Conservation (phyloP, 2,329 filamentous ascomycete species). For the Cordyceps tenuipes region DNA sequence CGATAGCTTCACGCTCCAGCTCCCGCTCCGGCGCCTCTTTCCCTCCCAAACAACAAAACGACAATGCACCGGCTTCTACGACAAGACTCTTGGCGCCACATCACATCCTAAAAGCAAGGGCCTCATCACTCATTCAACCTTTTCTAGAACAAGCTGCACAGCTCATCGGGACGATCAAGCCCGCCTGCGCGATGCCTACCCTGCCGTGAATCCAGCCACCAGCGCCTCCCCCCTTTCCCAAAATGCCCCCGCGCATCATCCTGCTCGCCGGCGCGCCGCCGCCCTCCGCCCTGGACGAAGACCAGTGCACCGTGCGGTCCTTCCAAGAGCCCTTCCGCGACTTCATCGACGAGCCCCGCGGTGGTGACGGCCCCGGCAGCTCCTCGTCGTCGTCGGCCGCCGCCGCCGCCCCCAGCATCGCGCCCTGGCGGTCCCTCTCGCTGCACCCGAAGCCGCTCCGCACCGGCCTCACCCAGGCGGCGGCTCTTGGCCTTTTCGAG, state of each 20-base stretch:
- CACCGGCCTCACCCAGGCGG: constrained; percentile 46
- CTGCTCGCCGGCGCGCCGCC: constrained; percentile 50
- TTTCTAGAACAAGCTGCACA: too few species aligned
- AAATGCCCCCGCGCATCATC: constrained; percentile 20
- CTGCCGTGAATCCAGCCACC: not conserved
- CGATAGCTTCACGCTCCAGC: too few species aligned
- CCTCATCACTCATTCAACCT: too few species aligned
- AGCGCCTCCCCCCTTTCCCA: not conserved
- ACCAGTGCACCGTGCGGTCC: constrained; percentile 29
- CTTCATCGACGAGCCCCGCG: not conserved
- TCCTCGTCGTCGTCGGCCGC: constrained; percentile 24
- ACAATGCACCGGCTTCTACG: too few species aligned
- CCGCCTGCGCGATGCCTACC: too few species aligned
- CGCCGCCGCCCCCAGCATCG: constrained; percentile 12
- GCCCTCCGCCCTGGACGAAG: constrained; percentile 40
- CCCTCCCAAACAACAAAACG: too few species aligned
- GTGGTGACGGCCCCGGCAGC: not conserved
- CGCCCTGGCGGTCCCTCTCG: constrained; percentile 48
- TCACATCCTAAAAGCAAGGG: too few species aligned
- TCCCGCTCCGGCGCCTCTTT: too few species aligned
- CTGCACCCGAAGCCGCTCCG: constrained; percentile 36
- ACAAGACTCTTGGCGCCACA: too few species aligned
- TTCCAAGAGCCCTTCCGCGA: not conserved
- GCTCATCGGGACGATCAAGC: too few species aligned
- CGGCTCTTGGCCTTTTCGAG: constrained; percentile 22